These are phyloP conservation scores for Scenedesmus sp. DNA, from an alignment of 163 green algal species.

Conservation along the genomic window DNA sequence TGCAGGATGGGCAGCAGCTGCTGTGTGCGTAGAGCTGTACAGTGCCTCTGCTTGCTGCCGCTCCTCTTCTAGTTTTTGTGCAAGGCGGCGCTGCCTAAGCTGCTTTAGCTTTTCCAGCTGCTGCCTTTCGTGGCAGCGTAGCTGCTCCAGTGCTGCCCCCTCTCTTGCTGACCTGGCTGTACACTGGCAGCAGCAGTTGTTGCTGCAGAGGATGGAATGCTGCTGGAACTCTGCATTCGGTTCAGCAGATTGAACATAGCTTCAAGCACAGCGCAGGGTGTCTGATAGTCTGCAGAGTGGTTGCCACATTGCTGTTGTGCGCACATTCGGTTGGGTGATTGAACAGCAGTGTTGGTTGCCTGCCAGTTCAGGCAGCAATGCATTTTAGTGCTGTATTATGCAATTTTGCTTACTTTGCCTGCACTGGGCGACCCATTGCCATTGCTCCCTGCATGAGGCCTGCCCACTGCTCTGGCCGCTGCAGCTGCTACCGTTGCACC, in stretches of 20 bases:
- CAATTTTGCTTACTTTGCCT: too few species aligned
- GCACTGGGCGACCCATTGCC: too few species aligned
- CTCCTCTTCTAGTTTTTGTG: constrained; percentile 23
- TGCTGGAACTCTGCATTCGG: not conserved
- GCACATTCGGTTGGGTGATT: not conserved
- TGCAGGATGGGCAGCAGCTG: not conserved
- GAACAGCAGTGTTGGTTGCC: not conserved
- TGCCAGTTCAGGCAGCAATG: too few species aligned
- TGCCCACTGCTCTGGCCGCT: not conserved
- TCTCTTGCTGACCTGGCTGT: not conserved
- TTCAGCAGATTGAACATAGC: not conserved
- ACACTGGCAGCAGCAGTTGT: not conserved
- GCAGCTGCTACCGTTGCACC: not conserved
- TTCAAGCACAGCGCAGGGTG: too few species aligned
- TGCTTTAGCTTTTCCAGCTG: constrained; percentile 29
- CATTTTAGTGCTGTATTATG: too few species aligned
- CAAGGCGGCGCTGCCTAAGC: not conserved
- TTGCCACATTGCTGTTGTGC: not conserved
- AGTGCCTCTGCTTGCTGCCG: not conserved
- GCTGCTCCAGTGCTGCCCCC: constrained; percentile 1
- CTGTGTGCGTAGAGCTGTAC: not conserved
- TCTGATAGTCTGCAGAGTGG: too few species aligned
- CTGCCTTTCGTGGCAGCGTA: constrained; percentile 4
- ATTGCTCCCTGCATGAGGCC: too few species aligned
- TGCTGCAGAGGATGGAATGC: not conserved